Base-by-base conservation (phyloP, 805 yeast genomes). In the Schwanniomyces yamadae region DNA sequence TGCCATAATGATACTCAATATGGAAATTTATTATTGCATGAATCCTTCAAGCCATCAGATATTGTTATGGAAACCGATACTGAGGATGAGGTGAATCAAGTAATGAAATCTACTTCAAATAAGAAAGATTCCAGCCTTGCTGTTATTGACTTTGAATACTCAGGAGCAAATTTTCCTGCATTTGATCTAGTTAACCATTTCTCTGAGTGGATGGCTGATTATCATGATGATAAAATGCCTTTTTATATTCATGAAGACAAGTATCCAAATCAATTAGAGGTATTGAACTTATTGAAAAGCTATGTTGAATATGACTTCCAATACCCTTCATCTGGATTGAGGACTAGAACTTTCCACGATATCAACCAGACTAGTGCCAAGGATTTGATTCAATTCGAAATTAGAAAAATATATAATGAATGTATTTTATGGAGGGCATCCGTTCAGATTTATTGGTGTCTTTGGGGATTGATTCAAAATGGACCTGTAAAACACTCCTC, bases 1-100 rank as follows among this genome's bases (percentile, higher is more conserved):
- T 88, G 96, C 50, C 99, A 93, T 61, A 93, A 93, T 54, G 99
- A 91, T 60, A 84, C 98, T 1, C 99, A 93, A 59, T 91, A 93
- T 57, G 99, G 99, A 22, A 93, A 93, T 54, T 70, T 93, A 44
- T 68, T 93, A 37, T 77, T 91, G 54, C 59, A 75, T 63, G 48
- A 64, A 52, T 37, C 75, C 52, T 54, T 77, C 75, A 80, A 85
- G 15, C 69, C 76, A 4, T 55, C 69, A 26, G 69, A 56, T 28
- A 73, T 63, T 30, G 36, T 63, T 5, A 46, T 51, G 14, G 42
- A 45, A 20, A 17, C 28, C 4, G 28, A 34, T n/a, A 35, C 33
- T 13, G 39, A 26, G 23, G 36, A 31, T 13, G 36, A 34, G 6
- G 39, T 35, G 6, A 38, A 44, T 9, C n/a, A n/a, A n/a, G 40